Base-by-base conservation (phyloP, 2,329 filamentous ascomycete species). In the Fusarium verrucosum region DNA sequence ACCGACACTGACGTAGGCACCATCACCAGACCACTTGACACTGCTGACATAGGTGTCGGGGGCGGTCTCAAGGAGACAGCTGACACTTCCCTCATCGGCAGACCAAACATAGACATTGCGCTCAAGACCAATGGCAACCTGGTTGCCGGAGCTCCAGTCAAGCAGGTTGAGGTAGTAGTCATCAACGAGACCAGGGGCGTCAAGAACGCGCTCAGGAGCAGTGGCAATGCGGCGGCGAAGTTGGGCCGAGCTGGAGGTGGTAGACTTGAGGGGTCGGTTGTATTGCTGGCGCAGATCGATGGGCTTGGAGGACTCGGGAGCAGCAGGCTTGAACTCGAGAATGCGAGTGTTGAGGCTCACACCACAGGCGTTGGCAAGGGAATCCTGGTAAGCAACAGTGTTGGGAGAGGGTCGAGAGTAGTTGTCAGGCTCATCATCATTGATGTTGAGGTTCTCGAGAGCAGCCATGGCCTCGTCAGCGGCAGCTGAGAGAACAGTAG, bases 91-190 rank as follows among this genome's bases (percentile, higher is more conserved):
- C 73, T 92, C 90, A 69, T 98, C 95, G 14, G 95, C 95, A 32
- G 95, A 98, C 95, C 95, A 99, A 71, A 99, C 92, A 74, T 99
- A 99, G 71, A 99, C 95, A 70, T 90, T 96, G 69, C 94, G 93
- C 82, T 98, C 95, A 13, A 99, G 88, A 55, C 94, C 95, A 75
- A 99, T 98, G 44, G 95, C 95, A 51, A 99, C 94, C 79, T 99
- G 95, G 83, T 99, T 99, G 60, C 91, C 90, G 8, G 93, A 95
- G 75, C 94, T 97, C 95, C 95, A 99, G 82, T 99, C 95, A 23
- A 99, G 88, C 35, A 99, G 85, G 83, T 99, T 99, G 72, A 99
- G 90, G 78, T 99, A 99, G 85, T 98, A 99, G 81, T 99, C 95
- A 73, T 99, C 95, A 62, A 98, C 91, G 50, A 99, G 87, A 53